These are phyloP conservation scores for Colletotrichum tamarilloi DNA, from an alignment of 2,329 filamentous ascomycete species.

Conservation along the genomic window DNA sequence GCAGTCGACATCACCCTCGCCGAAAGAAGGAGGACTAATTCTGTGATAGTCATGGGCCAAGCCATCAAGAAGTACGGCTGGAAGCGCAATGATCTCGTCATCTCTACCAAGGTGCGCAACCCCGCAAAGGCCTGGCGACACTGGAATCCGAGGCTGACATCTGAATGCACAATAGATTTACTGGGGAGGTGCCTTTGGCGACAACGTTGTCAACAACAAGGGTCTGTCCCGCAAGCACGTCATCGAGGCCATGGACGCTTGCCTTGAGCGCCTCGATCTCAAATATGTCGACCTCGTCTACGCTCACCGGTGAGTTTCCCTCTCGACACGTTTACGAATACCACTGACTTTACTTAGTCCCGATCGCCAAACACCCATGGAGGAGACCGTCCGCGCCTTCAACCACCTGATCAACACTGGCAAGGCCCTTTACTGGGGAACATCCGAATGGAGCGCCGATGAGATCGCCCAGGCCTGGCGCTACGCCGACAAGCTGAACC, in stretches of 20 bases:
- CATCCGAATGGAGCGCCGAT: conserved; percentile 74
- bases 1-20: too few relatives aligned
- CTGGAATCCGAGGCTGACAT: background rate
- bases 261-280: conserved; percentile 66
- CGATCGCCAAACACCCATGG: conserved; percentile 75
- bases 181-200: conserved; percentile 70
- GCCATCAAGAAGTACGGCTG: conserved; percentile 70
- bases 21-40: background rate
- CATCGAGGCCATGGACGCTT: conserved; percentile 71
- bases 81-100: conserved; percentile 70
- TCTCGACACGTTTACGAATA: background rate
- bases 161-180: conserved; percentile 60
- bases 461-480: conserved; percentile 74
- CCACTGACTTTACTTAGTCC: conserved; percentile 45
- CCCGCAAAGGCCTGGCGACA: background rate
- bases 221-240: conserved; percentile 78
- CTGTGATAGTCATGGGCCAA: conserved; percentile 63
- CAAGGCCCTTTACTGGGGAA: conserved; percentile 78
- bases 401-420: conserved; percentile 76
- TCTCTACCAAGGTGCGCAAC: conserved; percentile 65
- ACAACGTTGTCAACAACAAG: conserved; percentile 73
- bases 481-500: conserved; percentile 67
- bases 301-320: conserved; percentile 62
- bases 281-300: conserved; percentile 76
- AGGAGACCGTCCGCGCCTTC: conserved; percentile 77